These are phyloP conservation scores for Chlamydomonas sp. DNA, from an alignment of 139 green algal species.

Conservation along the genomic window DNA sequence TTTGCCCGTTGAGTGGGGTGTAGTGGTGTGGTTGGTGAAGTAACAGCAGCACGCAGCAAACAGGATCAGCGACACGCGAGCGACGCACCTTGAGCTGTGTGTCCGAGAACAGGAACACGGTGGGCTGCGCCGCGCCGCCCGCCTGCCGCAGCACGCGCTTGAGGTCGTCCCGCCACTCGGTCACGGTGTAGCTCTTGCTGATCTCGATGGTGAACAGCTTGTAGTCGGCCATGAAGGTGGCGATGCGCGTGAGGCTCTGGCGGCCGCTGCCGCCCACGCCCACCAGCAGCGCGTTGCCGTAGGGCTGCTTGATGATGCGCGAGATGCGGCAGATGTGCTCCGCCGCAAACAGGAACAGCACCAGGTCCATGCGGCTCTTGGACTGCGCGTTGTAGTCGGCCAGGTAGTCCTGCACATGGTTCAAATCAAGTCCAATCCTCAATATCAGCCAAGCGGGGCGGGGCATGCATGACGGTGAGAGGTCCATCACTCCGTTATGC, in stretches of 20 bases:
- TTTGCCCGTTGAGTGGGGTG: too few relatives aligned
- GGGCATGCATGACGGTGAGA: too few relatives aligned
- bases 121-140: constrained; percentile 52
- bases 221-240: constrained; percentile 76
- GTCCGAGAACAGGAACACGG: constrained; percentile 81
- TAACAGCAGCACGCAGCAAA: too few relatives aligned
- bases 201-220: constrained; percentile 75
- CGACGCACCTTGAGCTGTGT: constrained; percentile 71
- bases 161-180: constrained; percentile 80
- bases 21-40: too few relatives aligned
- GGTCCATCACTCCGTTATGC: too few relatives aligned
- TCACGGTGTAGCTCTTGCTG: constrained; percentile 67
- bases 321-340: constrained; percentile 80
- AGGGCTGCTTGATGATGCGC: constrained; percentile 80
- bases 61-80: too few relatives aligned
- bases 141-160: constrained; percentile 69
- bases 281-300: constrained; percentile 78
- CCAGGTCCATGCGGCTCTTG: constrained; percentile 70
- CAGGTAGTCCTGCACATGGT: constrained; percentile 62
- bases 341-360: constrained; percentile 70
- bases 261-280: constrained; percentile 58
- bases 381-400: constrained; percentile 73
- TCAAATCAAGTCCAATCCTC: neutral
- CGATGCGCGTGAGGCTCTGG: constrained; percentile 70
- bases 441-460: too few relatives aligned